Percentiles rank a stretch among this genome's conserved stretches.
Conservation (phyloP, 2,329 filamentous ascomycete genomes). For the Pyrenochaeta sp. region DNA sequence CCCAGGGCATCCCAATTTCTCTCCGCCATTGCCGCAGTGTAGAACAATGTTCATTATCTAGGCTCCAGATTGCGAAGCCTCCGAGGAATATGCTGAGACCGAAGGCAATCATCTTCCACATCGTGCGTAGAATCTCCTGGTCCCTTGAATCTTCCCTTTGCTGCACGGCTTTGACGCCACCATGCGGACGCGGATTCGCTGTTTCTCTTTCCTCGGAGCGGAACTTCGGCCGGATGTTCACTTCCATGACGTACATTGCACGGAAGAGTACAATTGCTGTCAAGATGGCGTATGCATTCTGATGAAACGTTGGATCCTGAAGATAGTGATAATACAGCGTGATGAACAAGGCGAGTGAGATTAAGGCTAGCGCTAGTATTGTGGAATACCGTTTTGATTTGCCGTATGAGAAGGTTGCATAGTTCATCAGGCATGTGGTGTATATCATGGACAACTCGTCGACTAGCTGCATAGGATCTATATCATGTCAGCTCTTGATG, state of each 20-base stretch:
- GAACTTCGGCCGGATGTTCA: conserved; percentile 67
- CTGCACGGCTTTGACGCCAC: conserved; percentile 48
- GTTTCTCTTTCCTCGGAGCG: conserved; percentile 52
- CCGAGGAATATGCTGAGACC: conserved; percentile 76
- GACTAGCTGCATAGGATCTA: conserved; percentile 75
- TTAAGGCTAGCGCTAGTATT: conserved; percentile 65
- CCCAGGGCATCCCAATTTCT: conserved; percentile 79
- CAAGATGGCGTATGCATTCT: conserved; percentile 77
- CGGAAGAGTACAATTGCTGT: conserved; percentile 75
- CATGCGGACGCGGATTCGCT: conserved; percentile 32
- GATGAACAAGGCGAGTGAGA: conserved; percentile 67
- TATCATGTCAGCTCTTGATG: conserved; percentile 61
- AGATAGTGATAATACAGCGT: conserved; percentile 83
- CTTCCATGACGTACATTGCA: conserved; percentile 80
- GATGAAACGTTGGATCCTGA: conserved; percentile 84
- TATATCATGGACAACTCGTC: conserved; percentile 78
- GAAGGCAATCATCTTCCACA: conserved; percentile 78
- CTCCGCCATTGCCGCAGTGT: conserved; percentile 71
- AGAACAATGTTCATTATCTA: conserved; percentile 80
- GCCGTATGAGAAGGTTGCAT: conserved; percentile 78
- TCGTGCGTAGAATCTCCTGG: conserved; percentile 66
- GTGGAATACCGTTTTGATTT: conserved; percentile 61
- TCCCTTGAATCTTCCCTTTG: conserved; percentile 64
- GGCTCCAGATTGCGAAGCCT: conserved; percentile 78
- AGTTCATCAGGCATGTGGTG: conserved; percentile 72